Evolutionary conservation across 2,329 filamentous ascomycete genomes (phyloP).

Genomic region (Kalaharituber pfeilii): DNA sequence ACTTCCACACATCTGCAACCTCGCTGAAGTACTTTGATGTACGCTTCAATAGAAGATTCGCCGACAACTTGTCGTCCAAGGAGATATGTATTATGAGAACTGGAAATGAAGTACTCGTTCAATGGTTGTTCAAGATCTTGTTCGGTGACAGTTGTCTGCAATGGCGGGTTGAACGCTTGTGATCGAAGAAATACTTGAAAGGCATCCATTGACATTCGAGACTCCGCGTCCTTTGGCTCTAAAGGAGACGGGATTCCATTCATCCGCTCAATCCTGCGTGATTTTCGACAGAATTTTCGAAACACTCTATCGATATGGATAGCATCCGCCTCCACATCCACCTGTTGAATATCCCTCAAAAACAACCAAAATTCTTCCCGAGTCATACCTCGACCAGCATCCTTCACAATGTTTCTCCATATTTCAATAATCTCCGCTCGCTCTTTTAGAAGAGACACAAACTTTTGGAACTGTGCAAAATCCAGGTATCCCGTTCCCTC

Average conservation of each 20-base stretch:
- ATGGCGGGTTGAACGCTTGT: conserved; percentile 49
- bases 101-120: conserved; percentile 96
- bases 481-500: conserved; percentile 48
- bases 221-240: conserved; percentile 28
- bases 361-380: conserved; percentile 59
- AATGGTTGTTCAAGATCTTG: conserved; percentile 55
- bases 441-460: conserved; percentile 67
- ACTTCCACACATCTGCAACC: conserved; percentile 94
- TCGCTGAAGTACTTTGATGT: conserved; percentile 71
- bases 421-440: conserved; percentile 64
- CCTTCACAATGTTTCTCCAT: conserved; percentile 44
- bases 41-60: conserved; percentile 83
- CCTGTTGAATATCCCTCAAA: conserved; percentile 52
- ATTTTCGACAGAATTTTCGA: conserved; percentile 46
- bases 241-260: conserved; percentile 26
- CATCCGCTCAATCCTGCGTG: conserved; percentile 33
- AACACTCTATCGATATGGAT: conserved; percentile 57
- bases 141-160: conserved; percentile 40
- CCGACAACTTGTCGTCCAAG: conserved; percentile 79
- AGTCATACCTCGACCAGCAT: conserved; percentile 48
- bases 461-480: conserved; percentile 65
- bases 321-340: conserved; percentile 52
- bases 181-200: conserved; percentile 62
- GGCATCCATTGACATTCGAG: conserved; percentile 57
- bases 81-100: conserved; percentile 96